Evolutionary conservation across 176 grass and related monocot genomes (phyloP), one percentile per base, ranked within the genome.

Genomic region (Cenchrus americanus): DNA sequence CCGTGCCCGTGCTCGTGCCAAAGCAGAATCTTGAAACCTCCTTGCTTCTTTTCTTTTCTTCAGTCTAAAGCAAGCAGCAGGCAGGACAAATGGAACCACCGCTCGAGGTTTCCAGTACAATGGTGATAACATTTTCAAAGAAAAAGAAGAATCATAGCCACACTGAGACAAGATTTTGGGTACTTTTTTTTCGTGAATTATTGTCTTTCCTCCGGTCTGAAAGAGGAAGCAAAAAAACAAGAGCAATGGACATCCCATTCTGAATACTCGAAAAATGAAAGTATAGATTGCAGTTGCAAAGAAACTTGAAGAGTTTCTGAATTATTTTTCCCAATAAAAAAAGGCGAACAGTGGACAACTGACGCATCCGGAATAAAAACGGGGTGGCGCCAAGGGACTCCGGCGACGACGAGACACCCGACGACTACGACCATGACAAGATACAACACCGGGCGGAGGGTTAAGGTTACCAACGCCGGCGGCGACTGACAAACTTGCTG

Each of bases 391-490:
- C 80, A 89, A 78, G 86, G 86, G 75, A 81, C 90, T 87, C 79
- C 82, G 83, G 79, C 82, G 60, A 86, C 79, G 47, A 90, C 85
- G 60, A 80, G 83, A 80, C 71, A 66, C 63, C 84, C 57, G 83
- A 83, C 78, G 62, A 95, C 69, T 54, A 77, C 87, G 62, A 79
- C 83, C 84, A 86, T 14, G 70, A 87, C 89, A 76, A 80, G 89
- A 91, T 87, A 91, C 89, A 90, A 76, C 89, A 91, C 88, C 76
- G 88, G 88, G 78, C 62, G 69, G 85, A 66, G 70, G 62, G 47
- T 73, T 53, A 32, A 32, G 15, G 24, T 75, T 67, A 75, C 78
- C 85, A 59, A 24, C 69, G 60, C 41, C 63, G 21, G 37, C 51
- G 52, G 14, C 42, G 0, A 75, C 30, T 27, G 21, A 46, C 75